These are phyloP conservation scores for Spizellomyces punctatus DNA, from an alignment of 192 early-diverging fungal genomes.

Conservation along the genomic window DNA sequence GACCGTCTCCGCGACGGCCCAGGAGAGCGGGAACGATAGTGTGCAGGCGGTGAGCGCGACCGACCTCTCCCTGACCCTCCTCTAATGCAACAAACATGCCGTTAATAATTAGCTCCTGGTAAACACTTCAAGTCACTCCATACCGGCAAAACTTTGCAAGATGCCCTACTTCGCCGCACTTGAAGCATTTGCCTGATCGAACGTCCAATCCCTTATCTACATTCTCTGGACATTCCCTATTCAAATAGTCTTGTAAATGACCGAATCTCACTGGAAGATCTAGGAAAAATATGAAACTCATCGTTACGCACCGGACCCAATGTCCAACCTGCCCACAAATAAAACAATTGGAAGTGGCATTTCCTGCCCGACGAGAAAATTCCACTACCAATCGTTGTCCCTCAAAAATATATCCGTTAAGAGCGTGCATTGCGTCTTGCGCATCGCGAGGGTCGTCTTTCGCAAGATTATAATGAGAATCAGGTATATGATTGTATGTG, in stretches of 20 bases:
- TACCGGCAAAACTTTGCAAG: constrained; percentile 56
- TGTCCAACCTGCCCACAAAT: constrained; percentile 51
- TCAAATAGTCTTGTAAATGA: neutral
- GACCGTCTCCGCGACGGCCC: constrained; percentile 24
- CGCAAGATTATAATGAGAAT: constrained; percentile 1
- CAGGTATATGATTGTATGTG: neutral
- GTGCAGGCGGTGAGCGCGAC: neutral
- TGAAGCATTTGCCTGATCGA: constrained; percentile 57
- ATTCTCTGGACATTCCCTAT: constrained; percentile 53
- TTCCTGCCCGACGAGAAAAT: constrained; percentile 32
- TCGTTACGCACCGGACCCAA: constrained; percentile 48
- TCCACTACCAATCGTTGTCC: constrained; percentile 50
- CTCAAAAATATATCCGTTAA: constrained; percentile 51
- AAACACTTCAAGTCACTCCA: neutral
- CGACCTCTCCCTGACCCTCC: constrained; percentile 14
- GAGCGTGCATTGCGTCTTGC: constrained; percentile 48
- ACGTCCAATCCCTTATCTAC: constrained; percentile 55
- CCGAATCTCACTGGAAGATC: neutral
- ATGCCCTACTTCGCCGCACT: constrained; percentile 54
- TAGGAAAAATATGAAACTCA: neutral
- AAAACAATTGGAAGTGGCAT: constrained; percentile 44
- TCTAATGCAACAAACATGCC: neutral
- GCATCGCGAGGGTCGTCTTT: constrained; percentile 49
- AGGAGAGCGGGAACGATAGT: neutral
- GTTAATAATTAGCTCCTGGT: neutral